These are phyloP conservation scores for Yarrowia bubula DNA, from an alignment of 805 yeast species.

Conservation along the genomic window DNA sequence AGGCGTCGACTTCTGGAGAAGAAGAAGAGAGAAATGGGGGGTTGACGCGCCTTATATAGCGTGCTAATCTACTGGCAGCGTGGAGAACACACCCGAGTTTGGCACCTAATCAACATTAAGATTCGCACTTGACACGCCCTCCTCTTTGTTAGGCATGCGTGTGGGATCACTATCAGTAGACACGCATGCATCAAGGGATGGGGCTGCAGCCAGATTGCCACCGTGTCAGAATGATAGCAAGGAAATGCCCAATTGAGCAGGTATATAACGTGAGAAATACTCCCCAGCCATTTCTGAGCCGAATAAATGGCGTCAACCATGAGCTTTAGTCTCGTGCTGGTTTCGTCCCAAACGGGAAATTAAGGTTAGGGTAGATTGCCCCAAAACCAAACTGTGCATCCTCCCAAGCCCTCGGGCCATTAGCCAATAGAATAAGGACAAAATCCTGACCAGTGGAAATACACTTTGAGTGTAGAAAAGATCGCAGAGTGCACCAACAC, in stretches of 20 bases:
- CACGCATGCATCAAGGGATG: slow-evolving; percentile 4
- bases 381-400: neutral
- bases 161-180: slow-evolving; percentile 8
- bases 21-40: neutral
- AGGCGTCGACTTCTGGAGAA: slow-evolving; percentile 5
- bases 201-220: neutral
- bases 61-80: neutral
- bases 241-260: neutral
- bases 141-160: neutral
- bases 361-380: neutral
- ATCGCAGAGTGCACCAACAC: slow-evolving; percentile 25
- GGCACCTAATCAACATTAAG: slow-evolving; percentile 7
- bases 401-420: slow-evolving; percentile 25
- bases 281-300: neutral
- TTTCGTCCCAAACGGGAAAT: neutral
- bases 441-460: slow-evolving; percentile 27
- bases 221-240: neutral
- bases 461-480: slow-evolving; percentile 26
- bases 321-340: neutral
- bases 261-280: neutral
- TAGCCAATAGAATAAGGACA: slow-evolving; percentile 26
- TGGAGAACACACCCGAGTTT: neutral
- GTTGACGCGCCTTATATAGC: neutral
- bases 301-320: neutral
- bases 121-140: neutral